Evolutionary conservation across 2,329 filamentous ascomycete species (phyloP), one percentile per base, ranked within the genome.

Genomic region (Fusarium protoensiforme): DNA sequence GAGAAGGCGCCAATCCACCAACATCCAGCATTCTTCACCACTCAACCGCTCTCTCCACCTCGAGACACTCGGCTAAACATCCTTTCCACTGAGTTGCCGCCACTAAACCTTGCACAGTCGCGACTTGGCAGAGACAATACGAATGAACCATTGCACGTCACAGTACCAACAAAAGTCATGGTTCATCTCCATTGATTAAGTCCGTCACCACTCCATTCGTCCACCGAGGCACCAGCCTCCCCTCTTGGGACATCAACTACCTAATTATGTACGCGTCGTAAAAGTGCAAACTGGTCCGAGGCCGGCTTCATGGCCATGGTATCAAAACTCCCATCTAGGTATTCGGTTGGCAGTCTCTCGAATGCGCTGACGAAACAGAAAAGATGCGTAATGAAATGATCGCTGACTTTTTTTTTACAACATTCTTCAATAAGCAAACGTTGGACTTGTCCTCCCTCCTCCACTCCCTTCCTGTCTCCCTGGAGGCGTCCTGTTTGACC

Each of bases 261-360:
- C 58, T 73, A 64, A 75, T 73, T 77, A 78, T 78, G 64, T 78
- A 75, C 66, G 69, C 35, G 65, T 76, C 71, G 60, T 78, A 66
- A 78, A 72, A 68, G 66, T 73, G 67, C 71, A 73, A 70, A 72
- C 58, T 77, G 69, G 64, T 65, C 64, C 67, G 64, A 51, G 46
- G 61, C 67, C 59, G 67, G 73, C 72, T 73, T 75, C 75, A 67
- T 70, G 67, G 76, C 71, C 68, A 65, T 14, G 46, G 46, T 51
- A 51, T 31, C 46, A 70, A 69, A 64, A 71, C 56, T 65, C 63
- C 71, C 64, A 64, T 75, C 64, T 73, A 46, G 41, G 41, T 46
- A 75, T 67, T 61, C 22, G 59, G 54, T 63, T 60, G 69, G 59
- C 61, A 51, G 27, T 68, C 54, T 74, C 59, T 57, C 64, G 65